A percentile compares a stretch with the other conserved stretches of the same genome.
Conservation (phyloP, 495 filamentous ascomycete genomes). For the Penicillium verhagenii region DNA sequence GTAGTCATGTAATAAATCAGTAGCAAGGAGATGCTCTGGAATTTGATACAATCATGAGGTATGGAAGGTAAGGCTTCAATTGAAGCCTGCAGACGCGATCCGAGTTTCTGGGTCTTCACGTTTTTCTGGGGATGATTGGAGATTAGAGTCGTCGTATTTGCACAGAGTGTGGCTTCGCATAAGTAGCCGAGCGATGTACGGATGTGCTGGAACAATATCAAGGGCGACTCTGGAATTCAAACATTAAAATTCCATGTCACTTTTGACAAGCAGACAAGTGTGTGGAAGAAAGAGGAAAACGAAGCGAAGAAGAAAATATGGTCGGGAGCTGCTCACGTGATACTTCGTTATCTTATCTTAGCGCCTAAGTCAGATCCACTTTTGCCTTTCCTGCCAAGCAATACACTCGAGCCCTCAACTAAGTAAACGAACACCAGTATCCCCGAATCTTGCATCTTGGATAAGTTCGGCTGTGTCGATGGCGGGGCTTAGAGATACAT, state of each 20-base stretch:
- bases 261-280: conserved; percentile 3
- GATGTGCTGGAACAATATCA: neutral
- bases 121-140: neutral
- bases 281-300: conserved; percentile 5
- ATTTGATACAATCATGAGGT: neutral
- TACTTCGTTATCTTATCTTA: neutral
- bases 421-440: neutral
- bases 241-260: conserved; percentile 2
- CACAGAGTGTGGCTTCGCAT: neutral
- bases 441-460: neutral
- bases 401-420: no score
- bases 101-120: neutral
- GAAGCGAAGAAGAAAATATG: conserved; percentile 16
- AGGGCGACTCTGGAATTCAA: neutral
- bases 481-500: neutral
- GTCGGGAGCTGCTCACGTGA: conserved; percentile 1
- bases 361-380: neutral
- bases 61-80: neutral
- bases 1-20: neutral
- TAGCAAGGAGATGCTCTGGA: neutral
- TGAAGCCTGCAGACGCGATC: neutral
- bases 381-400: no score
- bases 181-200: neutral
- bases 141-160: neutral
- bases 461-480: neutral